These are phyloP conservation scores for Aspergillus leporis DNA, from an alignment of 495 filamentous ascomycete species.

Conservation along the genomic window DNA sequence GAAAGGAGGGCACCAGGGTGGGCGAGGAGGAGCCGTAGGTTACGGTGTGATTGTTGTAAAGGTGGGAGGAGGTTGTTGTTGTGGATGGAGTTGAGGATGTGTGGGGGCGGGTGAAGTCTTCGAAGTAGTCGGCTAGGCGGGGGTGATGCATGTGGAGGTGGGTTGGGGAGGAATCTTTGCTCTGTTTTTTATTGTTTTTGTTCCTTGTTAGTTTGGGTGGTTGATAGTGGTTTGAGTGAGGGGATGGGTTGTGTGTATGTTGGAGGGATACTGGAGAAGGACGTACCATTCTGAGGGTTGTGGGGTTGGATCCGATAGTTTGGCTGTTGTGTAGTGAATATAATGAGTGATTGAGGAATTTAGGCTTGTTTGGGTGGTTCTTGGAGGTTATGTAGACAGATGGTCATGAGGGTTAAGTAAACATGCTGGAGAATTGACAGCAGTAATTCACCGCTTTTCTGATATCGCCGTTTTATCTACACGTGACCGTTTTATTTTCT, in stretches of 20 bases:
- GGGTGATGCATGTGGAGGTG: constrained; percentile 84
- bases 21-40: constrained; percentile 41
- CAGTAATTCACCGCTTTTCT: constrained; percentile 1
- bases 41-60: constrained; percentile 21
- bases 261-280: too few relatives aligned
- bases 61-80: constrained; percentile 18
- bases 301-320: neutral
- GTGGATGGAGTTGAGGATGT: constrained; percentile 25
- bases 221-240: too few relatives aligned
- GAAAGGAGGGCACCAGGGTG: constrained; percentile 44
- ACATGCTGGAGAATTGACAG: neutral
- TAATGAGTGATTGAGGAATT: neutral
- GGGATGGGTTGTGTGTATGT: too few relatives aligned
- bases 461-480: neutral
- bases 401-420: neutral
- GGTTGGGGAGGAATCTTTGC: constrained; percentile 86
- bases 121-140: constrained; percentile 85
- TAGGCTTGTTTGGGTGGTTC: neutral
- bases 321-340: neutral
- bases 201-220: neutral
- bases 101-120: constrained; percentile 66
- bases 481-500: neutral
- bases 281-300: constrained; percentile 25
- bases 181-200: constrained; percentile 48
- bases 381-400: neutral